Base-by-base conservation (phyloP, 768 basidiomycete species). In the Arthromyces matolae region DNA sequence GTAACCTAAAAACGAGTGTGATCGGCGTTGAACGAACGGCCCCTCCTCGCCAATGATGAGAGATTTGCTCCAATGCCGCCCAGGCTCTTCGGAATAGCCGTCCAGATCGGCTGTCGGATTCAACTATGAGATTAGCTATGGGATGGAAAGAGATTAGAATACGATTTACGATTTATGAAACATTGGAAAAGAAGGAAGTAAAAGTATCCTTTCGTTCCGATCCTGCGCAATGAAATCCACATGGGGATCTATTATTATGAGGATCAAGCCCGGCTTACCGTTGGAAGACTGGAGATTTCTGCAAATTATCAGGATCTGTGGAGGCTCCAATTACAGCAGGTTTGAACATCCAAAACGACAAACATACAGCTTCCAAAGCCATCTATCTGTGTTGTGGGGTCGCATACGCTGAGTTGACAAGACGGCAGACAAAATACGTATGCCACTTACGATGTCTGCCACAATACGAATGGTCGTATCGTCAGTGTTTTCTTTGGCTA, bases 131-230 rank as follows among this genome's bases (percentile, higher is more conserved):
- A 24, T 13, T 29, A 16, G 18, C 48, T 40, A n/a, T 25, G 28
- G 16, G 42, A 49, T 23, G 12, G 13, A 42, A 44, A 45, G n/a
- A n/a, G n/a, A 9, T 31, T 16, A 20, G 18, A 44, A 18, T 13
- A 44, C 7, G 7, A 10, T 78, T 44, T 56, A 88, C 89, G 79
- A 53, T 86, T 84, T 57, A 88, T 81, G 64, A 94, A 94, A 56
- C 89, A 90, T 57, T 99, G 95, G 73, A 99, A 98, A 1, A 99
- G 73, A 18, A 95, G 72, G 69, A 84, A 99, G 73, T 84, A 94
- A 64, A 94, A 94, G 68, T 93, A 96, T 18, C 85, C 91, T 54
- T 88, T 72, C 0, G 81, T 67, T 5, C 94, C 95, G 45, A 97
- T 88, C 7, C 86, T 90, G 50, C 36, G 42, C 53, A 6, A 16